Evolutionary conservation across 2,329 filamentous ascomycete genomes (phyloP).

Genomic region (Myrmaecium sp.): DNA sequence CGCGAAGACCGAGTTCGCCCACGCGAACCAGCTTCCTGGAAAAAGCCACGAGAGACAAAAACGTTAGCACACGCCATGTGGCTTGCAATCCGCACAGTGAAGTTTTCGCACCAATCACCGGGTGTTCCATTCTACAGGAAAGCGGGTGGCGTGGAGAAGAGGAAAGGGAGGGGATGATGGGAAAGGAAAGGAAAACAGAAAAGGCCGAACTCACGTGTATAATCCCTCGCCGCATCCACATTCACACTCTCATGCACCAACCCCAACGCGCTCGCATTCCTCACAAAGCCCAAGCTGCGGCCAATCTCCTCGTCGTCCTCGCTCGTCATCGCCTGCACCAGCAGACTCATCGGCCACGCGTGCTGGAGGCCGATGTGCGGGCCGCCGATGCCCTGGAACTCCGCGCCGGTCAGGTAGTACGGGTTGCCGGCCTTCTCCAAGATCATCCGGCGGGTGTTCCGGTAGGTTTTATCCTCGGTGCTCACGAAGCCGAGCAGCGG

Average conservation of each 20-base stretch:
- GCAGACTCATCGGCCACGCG: slow-evolving; percentile 91
- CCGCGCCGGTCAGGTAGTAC: slow-evolving; percentile 63
- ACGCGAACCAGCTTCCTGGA: slow-evolving; percentile 76
- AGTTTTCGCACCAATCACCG: background rate
- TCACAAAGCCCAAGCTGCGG: slow-evolving; percentile 54
- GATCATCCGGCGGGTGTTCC: slow-evolving; percentile 76
- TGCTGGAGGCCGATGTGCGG: slow-evolving; percentile 68
- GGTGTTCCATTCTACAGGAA: background rate
- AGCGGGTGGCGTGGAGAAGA: slow-evolving; percentile 1
- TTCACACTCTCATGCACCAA: slow-evolving; percentile 86
- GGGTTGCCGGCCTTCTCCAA: slow-evolving; percentile 64
- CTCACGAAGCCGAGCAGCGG: slow-evolving; percentile 63
- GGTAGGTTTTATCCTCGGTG: slow-evolving; percentile 51
- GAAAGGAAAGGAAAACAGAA: slow-evolving; percentile 5
- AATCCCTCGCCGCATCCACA: slow-evolving; percentile 51
- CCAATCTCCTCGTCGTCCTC: slow-evolving; percentile 70
- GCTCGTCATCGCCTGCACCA: slow-evolving; percentile 81
- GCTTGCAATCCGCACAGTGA: background rate
- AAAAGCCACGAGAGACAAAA: too few species aligned
- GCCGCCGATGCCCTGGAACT: slow-evolving; percentile 79
- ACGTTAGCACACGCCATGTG: too few species aligned
- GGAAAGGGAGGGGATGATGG: slow-evolving; percentile 6
- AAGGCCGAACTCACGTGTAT: slow-evolving; percentile 62
- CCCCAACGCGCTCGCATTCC: slow-evolving; percentile 58
- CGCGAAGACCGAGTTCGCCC: slow-evolving; percentile 94